A percentile compares a stretch with the other conserved stretches of the same genome.
These are phyloP conservation scores for Sphagnurus paluster DNA, from an alignment of 1,284 basidiomycete species.

Conservation along the genomic window DNA sequence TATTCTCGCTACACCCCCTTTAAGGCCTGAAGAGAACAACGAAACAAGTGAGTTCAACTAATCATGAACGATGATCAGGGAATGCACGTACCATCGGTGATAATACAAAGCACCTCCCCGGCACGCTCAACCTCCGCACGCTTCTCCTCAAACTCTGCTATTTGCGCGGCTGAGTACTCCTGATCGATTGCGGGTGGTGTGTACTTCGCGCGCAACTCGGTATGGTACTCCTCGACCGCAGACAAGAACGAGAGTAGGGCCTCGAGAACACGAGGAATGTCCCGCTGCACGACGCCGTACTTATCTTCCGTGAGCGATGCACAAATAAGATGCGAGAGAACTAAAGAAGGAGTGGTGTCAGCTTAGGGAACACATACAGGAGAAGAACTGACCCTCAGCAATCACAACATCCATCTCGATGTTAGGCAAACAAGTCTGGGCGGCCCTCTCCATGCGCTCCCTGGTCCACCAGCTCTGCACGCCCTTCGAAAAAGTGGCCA, in stretches of 20 bases:
- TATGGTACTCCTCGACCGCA: slow-evolving; percentile 64
- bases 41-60: slow-evolving; percentile 11
- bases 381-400: slow-evolving; percentile 49
- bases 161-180: slow-evolving; percentile 34
- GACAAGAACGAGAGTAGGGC: slow-evolving; percentile 66
- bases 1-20: slow-evolving; percentile 66
- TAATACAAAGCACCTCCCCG: slow-evolving; percentile 52
- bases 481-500: slow-evolving; percentile 29
- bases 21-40: slow-evolving; percentile 51
- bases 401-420: slow-evolving; percentile 58
- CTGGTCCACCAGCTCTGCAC: slow-evolving; percentile 54
- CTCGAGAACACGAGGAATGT: slow-evolving; percentile 80
- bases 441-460: slow-evolving; percentile 52
- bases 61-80: no score
- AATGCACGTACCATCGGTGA: slow-evolving; percentile 66
- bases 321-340: slow-evolving; percentile 66
- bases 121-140: slow-evolving; percentile 50
- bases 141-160: slow-evolving; percentile 32
- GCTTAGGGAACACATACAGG: background rate
- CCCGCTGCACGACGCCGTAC: slow-evolving; percentile 81
- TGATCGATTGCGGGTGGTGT: slow-evolving; percentile 29
- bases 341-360: slow-evolving; percentile 36
- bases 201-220: slow-evolving; percentile 36
- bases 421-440: slow-evolving; percentile 56
- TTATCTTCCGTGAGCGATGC: slow-evolving; percentile 77